phyloP scores from a whole-genome alignment of 345 rosid species.

The Alliaria petiolata region DNA sequence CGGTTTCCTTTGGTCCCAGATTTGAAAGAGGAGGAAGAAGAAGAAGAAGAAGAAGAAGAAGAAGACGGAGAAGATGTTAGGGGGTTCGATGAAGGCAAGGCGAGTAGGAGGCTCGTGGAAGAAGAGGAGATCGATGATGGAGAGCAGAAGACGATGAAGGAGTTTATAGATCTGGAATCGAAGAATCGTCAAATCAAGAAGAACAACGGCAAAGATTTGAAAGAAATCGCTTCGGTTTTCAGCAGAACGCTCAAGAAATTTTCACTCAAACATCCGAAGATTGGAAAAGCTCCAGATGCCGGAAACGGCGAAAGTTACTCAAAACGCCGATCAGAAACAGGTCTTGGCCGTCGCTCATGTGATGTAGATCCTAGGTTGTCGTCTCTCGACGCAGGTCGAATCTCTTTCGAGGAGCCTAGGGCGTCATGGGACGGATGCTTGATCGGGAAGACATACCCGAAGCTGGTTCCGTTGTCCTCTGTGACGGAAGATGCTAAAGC shows the following conservation, averaged over 20 bases:
- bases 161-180: constrained; percentile 70
- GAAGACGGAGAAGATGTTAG: not conserved
- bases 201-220: constrained; percentile 39
- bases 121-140: constrained; percentile 45
- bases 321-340: not conserved
- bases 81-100: constrained; percentile 17
- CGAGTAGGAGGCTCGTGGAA: not conserved
- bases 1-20: constrained; percentile 25
- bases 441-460: constrained; percentile 51
- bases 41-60: not conserved
- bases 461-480: constrained; percentile 43
- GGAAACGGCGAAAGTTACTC: not conserved
- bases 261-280: constrained; percentile 50
- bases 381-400: constrained; percentile 47
- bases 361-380: constrained; percentile 63
- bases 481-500: constrained; percentile 57
- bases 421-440: constrained; percentile 80
- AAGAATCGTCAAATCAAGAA: constrained; percentile 36
- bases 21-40: constrained; percentile 17
- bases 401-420: constrained; percentile 64
- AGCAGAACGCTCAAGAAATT: constrained; percentile 56
- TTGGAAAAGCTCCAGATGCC: constrained; percentile 20
- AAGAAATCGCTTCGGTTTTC: constrained; percentile 54
- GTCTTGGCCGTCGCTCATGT: constrained; percentile 63
- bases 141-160: constrained; percentile 67